Conservation (phyloP, 192 early-diverging fungal genomes). For the Spizellomyces punctatus region DNA sequence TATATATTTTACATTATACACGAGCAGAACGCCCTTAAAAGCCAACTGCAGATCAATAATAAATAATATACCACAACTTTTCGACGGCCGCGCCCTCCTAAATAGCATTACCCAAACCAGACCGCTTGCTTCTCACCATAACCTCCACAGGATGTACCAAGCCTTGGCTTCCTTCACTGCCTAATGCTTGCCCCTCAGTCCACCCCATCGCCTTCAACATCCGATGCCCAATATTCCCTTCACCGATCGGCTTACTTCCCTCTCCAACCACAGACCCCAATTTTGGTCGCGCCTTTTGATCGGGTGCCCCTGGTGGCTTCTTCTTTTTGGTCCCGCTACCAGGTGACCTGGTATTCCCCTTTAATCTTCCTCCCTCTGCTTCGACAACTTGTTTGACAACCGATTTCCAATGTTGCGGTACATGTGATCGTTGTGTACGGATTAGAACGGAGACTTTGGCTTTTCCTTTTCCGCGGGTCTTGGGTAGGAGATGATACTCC, state of each 20-base stretch:
- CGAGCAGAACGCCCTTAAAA: no score
- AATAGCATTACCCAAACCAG: slow-evolving; percentile 31
- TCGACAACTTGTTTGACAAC: slow-evolving; percentile 21
- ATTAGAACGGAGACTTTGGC: slow-evolving; percentile 23
- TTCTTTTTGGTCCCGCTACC: neutral
- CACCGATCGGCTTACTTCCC: slow-evolving; percentile 53
- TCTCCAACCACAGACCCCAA: slow-evolving; percentile 62
- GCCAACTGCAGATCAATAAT: no score
- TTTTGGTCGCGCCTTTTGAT: slow-evolving; percentile 26
- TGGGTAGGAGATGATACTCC: slow-evolving; percentile 20
- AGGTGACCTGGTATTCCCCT: slow-evolving; percentile 29
- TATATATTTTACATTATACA: no score
- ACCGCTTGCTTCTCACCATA: slow-evolving; percentile 28
- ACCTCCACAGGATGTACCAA: slow-evolving; percentile 39
- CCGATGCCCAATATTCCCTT: slow-evolving; percentile 65
- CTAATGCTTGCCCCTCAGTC: slow-evolving; percentile 39
- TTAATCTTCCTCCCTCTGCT: slow-evolving; percentile 18
- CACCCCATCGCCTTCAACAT: slow-evolving; percentile 75
- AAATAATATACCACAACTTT: no score
- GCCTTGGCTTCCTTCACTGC: slow-evolving; percentile 16
- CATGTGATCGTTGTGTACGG: slow-evolving; percentile 20
- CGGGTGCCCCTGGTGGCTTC: slow-evolving; percentile 26
- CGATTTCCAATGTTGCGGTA: slow-evolving; percentile 35
- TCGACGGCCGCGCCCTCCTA: no score
- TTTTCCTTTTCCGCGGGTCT: slow-evolving; percentile 25